Evolutionary conservation across 2,329 filamentous ascomycete genomes (phyloP), one percentile per base, ranked within the genome.

Genomic region (Parasarocladium wereldwijsianum): DNA sequence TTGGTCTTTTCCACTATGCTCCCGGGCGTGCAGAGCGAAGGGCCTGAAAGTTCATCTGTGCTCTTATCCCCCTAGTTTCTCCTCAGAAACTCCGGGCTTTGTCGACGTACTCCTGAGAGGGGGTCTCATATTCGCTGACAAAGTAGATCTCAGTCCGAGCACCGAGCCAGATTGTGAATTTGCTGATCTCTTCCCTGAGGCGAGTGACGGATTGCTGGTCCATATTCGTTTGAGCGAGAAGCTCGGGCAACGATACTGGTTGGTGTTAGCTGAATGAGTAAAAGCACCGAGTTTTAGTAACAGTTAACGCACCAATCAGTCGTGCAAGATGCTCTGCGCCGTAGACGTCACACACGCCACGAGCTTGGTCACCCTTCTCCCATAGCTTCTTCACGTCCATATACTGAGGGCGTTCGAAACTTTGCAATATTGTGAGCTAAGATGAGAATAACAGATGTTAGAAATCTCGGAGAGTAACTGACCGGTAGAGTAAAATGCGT

Each of bases 171-270:
- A 72, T 66, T 8, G 78, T 83, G 54, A 98, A 76, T 54, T 85
- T 87, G 41, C 72, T 68, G 11, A 98, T 66, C 51, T 98, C 90
- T 44, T 94, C 84, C 9, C 85, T 77, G 16, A 96, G 70, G 26
- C 85, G 79, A 37, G 77, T 80, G 24, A 93, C 83, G 3, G 85
- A 86, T 50, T 93, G 85, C 31, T 78, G 66, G 46, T 96, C 90
- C 85, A 98, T 93, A 56, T 96, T 96, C 31, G 90, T 98, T 51
- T 98, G 90, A 4, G 86, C 86, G 37, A 96, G 76, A 23, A 96
- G 73, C 49, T 98, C 90, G 1, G 90, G 87, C 42, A 96, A 74
- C 1, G 80, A 79, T 4, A 92, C 87, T 93, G 23, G 9, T 19
- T n/a, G 13, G 9, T n/a, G 16, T 34, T 10, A 32, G 16, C 6